Evolutionary conservation across 371 early-diverging fungal genomes (phyloP).

Genomic region (Dinochytrium kinnereticum): DNA sequence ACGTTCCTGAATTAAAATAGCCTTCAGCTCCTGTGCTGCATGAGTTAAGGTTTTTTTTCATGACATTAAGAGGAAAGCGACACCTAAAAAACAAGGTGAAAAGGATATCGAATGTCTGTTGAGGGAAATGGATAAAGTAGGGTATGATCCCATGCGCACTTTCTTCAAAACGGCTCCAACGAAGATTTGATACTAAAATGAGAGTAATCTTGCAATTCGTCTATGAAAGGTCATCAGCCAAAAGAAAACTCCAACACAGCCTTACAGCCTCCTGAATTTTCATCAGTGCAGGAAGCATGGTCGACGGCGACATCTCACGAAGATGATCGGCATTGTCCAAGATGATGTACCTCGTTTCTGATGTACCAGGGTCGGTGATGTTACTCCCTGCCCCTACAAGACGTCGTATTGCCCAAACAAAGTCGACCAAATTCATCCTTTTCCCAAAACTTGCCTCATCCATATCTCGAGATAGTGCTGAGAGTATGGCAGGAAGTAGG

Average conservation of each 20-base stretch:
- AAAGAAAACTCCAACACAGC: too few relatives aligned
- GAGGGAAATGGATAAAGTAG: constrained; percentile 69
- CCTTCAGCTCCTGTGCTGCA: background rate
- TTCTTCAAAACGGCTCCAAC: constrained; percentile 80
- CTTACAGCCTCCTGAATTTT: constrained; percentile 73
- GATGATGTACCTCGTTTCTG: too few relatives aligned
- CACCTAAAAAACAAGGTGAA: too few relatives aligned
- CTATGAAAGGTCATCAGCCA: too few relatives aligned
- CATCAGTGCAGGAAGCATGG: constrained; percentile 70
- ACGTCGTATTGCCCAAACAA: background rate
- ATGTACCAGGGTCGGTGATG: too few relatives aligned
- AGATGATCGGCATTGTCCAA: constrained; percentile 85
- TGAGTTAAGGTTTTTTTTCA: too few relatives aligned
- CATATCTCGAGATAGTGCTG: background rate
- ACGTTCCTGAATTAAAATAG: constrained; percentile 26
- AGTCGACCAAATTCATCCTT: background rate
- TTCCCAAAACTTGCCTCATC: background rate
- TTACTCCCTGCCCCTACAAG: background rate
- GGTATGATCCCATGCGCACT: constrained; percentile 67
- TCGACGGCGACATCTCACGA: constrained; percentile 67
- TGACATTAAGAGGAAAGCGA: too few relatives aligned
- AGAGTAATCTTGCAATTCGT: constrained; percentile 67
- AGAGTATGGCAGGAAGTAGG: background rate
- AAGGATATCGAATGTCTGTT: constrained; percentile 65
- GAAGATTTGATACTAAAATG: constrained; percentile 72